These are phyloP conservation scores for Aspergillus transmontanensis DNA, from an alignment of 2,329 filamentous ascomycete genomes.

Conservation along the genomic window DNA sequence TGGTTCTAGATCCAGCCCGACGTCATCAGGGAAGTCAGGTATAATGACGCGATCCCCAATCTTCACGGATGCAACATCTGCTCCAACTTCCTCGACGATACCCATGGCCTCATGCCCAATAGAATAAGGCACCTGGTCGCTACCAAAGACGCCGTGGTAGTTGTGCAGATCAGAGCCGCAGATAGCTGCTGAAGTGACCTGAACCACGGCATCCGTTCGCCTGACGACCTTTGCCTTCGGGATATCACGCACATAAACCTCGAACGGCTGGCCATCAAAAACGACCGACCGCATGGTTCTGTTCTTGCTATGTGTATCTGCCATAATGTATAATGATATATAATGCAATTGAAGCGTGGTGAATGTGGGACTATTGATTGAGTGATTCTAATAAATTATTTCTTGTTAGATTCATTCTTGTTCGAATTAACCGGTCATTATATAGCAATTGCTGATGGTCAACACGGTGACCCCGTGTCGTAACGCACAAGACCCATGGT, in stretches of 20 bases:
- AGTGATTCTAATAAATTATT: not conserved
- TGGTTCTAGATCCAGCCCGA: not conserved
- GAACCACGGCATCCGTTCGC: not conserved
- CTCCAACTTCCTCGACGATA: not conserved
- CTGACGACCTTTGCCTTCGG: not conserved
- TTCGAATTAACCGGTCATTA: not conserved
- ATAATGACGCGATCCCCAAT: conserved; percentile 2
- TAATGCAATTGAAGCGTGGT: not conserved
- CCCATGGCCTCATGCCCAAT: conserved; percentile 4
- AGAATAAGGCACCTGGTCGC: not conserved
- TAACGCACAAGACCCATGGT: not conserved
- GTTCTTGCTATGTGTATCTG: not conserved
- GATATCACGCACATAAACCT: not conserved
- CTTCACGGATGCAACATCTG: not conserved
- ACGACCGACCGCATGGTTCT: not conserved
- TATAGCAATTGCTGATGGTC: not conserved
- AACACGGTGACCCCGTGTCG: not conserved
- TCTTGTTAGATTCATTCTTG: not conserved
- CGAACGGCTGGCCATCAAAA: not conserved
- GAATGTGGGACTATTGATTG: not conserved
- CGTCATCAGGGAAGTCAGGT: not conserved
- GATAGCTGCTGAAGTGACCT: not conserved
- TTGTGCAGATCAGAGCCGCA: conserved; percentile 2
- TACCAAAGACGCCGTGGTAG: not conserved
- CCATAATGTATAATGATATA: not conserved